phyloP scores from a whole-genome alignment of 495 filamentous ascomycete genomes.

The Aspergillus panamensis region DNA sequence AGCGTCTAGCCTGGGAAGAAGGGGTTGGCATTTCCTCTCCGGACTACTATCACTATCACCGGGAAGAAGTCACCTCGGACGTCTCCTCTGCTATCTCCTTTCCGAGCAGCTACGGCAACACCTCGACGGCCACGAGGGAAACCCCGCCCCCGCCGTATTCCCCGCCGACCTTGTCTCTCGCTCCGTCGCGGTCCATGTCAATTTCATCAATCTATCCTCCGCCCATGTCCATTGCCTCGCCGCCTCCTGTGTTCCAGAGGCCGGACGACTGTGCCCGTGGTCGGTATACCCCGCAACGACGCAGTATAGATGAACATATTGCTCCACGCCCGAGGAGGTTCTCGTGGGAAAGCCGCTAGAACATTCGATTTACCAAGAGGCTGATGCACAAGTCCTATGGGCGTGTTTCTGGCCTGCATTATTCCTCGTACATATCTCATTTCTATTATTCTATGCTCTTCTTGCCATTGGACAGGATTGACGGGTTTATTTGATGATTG shows the following conservation, averaged over 20 bases:
- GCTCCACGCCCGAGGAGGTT: slow-evolving; percentile 24
- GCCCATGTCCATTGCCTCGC: slow-evolving; percentile 27
- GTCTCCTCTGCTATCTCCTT: slow-evolving; percentile 44
- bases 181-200: slow-evolving; percentile 37
- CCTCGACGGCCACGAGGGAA: slow-evolving; percentile 45
- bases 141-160: slow-evolving; percentile 48
- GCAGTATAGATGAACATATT: slow-evolving; percentile 20
- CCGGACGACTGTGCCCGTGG: slow-evolving; percentile 15
- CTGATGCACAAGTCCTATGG: no score
- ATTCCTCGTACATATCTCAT: no score
- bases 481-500: no score
- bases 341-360: slow-evolving; percentile 36
- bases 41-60: slow-evolving; percentile 6
- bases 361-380: no score
- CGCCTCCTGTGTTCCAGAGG: slow-evolving; percentile 24
- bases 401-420: no score
- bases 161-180: slow-evolving; percentile 25
- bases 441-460: no score
- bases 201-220: slow-evolving; percentile 28
- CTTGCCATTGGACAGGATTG: no score
- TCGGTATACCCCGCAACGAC: slow-evolving; percentile 1
- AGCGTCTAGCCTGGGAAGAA: slow-evolving; percentile 20
- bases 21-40: slow-evolving; percentile 12
- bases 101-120: slow-evolving; percentile 47
- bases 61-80: slow-evolving; percentile 36